Conservation (phyloP, 305 asterid genomes). For the Fraxinus albicans region DNA sequence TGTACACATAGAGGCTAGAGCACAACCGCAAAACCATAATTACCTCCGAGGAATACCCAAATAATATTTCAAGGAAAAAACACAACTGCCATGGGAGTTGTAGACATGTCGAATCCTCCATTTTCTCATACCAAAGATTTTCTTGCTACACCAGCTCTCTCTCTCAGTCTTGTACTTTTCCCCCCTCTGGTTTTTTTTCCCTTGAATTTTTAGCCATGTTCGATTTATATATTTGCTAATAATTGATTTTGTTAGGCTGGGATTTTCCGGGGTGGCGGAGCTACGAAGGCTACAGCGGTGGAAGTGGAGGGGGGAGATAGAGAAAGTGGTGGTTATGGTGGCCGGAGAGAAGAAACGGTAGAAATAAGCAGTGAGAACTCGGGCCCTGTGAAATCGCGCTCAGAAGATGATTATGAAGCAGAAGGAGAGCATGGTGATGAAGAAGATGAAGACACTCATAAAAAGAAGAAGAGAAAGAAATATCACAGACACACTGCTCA, state of each 20-base stretch:
- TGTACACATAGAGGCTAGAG: background rate
- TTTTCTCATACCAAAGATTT: slow-evolving; percentile 35
- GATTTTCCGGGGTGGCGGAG: slow-evolving; percentile 46
- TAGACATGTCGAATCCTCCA: slow-evolving; percentile 37
- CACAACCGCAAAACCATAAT: slow-evolving; percentile 1
- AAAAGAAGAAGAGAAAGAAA: slow-evolving; percentile 67
- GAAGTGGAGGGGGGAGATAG: slow-evolving; percentile 22
- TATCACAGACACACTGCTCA: slow-evolving; percentile 76
- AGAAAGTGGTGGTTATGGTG: slow-evolving; percentile 30
- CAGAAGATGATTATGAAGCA: slow-evolving; percentile 57
- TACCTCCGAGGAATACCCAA: background rate
- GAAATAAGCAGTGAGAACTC: slow-evolving; percentile 85
- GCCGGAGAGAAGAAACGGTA: slow-evolving; percentile 34
- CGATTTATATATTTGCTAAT: background rate
- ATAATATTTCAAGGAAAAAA: background rate
- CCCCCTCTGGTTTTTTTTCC: background rate
- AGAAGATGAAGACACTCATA: slow-evolving; percentile 34
- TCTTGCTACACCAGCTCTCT: slow-evolving; percentile 55
- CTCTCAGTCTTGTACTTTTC: slow-evolving; percentile 54
- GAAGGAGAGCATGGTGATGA: slow-evolving; percentile 49
- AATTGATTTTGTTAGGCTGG: slow-evolving; percentile 45
- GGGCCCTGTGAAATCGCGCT: slow-evolving; percentile 51
- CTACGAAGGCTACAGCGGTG: slow-evolving; percentile 5
- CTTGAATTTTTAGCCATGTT: background rate
- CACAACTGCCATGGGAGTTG: slow-evolving; percentile 36